These are phyloP conservation scores for Russula earlei DNA, from an alignment of 768 basidiomycete species.

Conservation along the genomic window DNA sequence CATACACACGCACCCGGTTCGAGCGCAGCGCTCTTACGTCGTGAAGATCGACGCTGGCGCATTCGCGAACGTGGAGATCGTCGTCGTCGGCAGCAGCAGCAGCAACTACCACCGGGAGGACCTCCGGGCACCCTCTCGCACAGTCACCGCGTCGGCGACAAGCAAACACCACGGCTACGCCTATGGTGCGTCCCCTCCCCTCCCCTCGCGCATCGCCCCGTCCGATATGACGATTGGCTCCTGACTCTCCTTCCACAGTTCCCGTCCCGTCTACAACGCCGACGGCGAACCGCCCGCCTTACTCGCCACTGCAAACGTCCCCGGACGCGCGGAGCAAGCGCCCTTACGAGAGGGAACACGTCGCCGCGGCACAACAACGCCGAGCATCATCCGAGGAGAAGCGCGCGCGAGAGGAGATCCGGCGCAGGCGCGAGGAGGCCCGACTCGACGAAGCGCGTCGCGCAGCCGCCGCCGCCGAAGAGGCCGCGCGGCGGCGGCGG, in stretches of 20 bases:
- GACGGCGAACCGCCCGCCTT: not conserved
- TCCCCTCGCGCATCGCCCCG: not conserved
- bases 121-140: not conserved
- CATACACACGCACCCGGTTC: not conserved
- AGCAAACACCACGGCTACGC: not conserved
- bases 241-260: too few species aligned
- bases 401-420: not conserved
- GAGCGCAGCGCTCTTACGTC: slow-evolving; percentile 5
- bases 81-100: not conserved
- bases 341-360: not conserved
- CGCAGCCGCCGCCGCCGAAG: slow-evolving; percentile 1
- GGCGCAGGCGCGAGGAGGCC: slow-evolving; percentile 4
- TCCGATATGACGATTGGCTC: too few species aligned
- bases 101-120: not conserved
- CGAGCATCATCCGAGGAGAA: slow-evolving; percentile 4
- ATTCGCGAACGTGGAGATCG: slow-evolving; percentile 11
- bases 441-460: slow-evolving; percentile 8
- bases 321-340: not conserved
- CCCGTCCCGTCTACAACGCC: not conserved
- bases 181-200: not conserved
- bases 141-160: not conserved
- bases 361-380: not conserved
- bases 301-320: not conserved
- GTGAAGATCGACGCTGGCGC: slow-evolving; percentile 11
- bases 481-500: slow-evolving; percentile 39